A percentile compares a stretch with the other conserved stretches of the same genome.
Evolutionary conservation across 345 rosid genomes (phyloP).

Genomic region (Nephelium lappaceum): DNA sequence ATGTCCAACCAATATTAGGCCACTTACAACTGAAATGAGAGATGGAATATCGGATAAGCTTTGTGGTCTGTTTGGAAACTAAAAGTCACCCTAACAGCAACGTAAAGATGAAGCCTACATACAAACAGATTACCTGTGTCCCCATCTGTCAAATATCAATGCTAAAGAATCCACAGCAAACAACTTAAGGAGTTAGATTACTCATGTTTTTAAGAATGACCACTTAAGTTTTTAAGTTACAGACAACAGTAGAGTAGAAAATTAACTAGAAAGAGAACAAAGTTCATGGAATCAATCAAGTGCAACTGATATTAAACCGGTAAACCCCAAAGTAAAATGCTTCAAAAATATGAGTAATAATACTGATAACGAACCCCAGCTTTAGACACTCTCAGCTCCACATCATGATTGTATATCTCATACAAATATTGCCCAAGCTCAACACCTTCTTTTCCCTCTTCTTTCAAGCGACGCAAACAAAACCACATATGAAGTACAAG

Average conservation of each 20-base stretch:
- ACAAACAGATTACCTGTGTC: not conserved
- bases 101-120: not conserved
- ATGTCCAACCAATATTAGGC: not conserved
- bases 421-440: slow-evolving; percentile 89
- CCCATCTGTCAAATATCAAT: not conserved
- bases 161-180: not conserved
- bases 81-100: not conserved
- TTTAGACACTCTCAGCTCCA: slow-evolving; percentile 89
- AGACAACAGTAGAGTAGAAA: not conserved
- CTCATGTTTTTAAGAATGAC: not conserved
- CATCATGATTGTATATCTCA: slow-evolving; percentile 93
- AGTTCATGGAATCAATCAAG: not conserved
- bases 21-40: not conserved
- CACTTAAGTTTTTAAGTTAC: not conserved
- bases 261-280: not conserved
- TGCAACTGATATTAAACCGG: not conserved
- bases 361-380: slow-evolving; percentile 66
- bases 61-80: not conserved
- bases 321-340: slow-evolving; percentile 6
- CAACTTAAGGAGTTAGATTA: not conserved
- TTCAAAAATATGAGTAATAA: not conserved
- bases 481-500: slow-evolving; percentile 98
- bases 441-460: slow-evolving; percentile 90
- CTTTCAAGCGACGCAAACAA: slow-evolving; percentile 75
- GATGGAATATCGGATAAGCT: slow-evolving; percentile 5